Evolutionary conservation across 192 early-diverging fungal genomes (phyloP).

Genomic region (Entomortierella parvispora): DNA sequence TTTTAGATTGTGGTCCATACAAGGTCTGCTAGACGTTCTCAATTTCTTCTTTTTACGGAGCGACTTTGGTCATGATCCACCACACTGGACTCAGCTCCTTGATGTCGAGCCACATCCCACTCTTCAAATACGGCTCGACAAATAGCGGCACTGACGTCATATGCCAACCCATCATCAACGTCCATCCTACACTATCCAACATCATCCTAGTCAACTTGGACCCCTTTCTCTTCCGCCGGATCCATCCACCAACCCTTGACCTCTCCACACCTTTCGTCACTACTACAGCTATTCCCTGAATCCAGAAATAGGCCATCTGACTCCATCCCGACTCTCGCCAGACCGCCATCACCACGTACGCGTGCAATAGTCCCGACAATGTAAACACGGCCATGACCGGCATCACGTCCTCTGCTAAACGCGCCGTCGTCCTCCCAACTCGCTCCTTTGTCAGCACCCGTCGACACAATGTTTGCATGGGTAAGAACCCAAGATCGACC

Average conservation of each 20-base stretch:
- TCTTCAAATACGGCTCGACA: constrained; percentile 25
- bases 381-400: constrained; percentile 30
- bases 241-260: not conserved
- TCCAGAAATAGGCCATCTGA: constrained; percentile 31
- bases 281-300: constrained; percentile 32
- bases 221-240: constrained; percentile 7
- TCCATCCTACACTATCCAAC: not conserved
- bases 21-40: no score
- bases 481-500: constrained; percentile 42
- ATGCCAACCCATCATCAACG: constrained; percentile 15
- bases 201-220: not conserved
- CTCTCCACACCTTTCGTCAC: constrained; percentile 18
- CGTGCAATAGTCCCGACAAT: constrained; percentile 29
- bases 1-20: no score
- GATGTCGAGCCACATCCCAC: constrained; percentile 26
- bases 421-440: not conserved
- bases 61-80: no score
- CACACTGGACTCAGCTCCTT: constrained; percentile 21
- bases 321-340: constrained; percentile 34
- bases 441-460: constrained; percentile 1
- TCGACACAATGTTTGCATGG: constrained; percentile 13
- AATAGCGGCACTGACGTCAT: constrained; percentile 21
- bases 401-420: not conserved
- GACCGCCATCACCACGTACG: constrained; percentile 21
- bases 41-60: no score